Evolutionary conservation across 257 asterid species (phyloP).

Genomic region (Solanum chilense): DNA sequence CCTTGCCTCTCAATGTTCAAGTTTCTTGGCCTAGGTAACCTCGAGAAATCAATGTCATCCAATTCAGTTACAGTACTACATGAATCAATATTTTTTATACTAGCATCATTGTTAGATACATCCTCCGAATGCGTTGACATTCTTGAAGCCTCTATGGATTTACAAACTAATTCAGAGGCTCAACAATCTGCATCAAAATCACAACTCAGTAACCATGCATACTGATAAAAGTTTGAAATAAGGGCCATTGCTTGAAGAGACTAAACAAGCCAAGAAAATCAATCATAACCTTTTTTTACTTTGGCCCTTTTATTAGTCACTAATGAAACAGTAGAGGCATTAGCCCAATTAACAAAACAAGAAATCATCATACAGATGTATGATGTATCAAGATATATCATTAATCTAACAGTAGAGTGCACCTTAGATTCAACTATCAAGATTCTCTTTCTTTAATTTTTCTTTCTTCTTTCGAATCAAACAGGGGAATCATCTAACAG

Average conservation of each 20-base stretch:
- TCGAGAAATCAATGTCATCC: conserved; percentile 51
- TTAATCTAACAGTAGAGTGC: background rate
- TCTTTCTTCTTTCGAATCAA: background rate
- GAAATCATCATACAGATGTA: background rate
- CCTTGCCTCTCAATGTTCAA: conserved; percentile 57
- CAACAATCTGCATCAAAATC: background rate
- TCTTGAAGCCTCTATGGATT: conserved; percentile 5
- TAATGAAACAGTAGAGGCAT: background rate
- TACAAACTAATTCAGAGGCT: background rate
- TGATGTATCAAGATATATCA: background rate
- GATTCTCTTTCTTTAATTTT: background rate
- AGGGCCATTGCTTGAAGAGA: background rate
- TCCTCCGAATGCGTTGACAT: conserved; percentile 34
- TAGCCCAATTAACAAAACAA: background rate
- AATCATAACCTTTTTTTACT: background rate
- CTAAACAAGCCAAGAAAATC: background rate
- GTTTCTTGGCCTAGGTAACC: conserved; percentile 29
- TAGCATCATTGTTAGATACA: conserved; percentile 19
- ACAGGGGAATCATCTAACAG: background rate
- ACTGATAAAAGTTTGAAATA: background rate
- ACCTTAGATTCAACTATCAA: background rate
- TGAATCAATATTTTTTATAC: conserved; percentile 22
- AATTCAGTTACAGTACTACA: conserved; percentile 21
- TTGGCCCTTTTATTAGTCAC: background rate
- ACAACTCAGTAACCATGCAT: background rate